These are phyloP conservation scores for Mangifera indica DNA, from an alignment of 345 rosid genomes.

Conservation along the genomic window DNA sequence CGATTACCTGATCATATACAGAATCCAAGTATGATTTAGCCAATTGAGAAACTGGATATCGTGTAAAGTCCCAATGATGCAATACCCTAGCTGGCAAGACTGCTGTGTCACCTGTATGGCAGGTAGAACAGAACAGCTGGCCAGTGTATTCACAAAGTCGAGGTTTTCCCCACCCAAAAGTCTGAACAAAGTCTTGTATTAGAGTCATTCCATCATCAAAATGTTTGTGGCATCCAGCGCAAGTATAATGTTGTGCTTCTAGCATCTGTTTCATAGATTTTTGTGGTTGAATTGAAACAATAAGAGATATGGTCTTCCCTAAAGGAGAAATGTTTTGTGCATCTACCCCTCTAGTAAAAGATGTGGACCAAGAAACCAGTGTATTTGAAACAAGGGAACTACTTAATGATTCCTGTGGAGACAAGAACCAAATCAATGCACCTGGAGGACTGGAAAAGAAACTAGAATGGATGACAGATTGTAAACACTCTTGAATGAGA, in stretches of 20 bases:
- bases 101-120: constrained; percentile 82
- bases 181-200: constrained; percentile 64
- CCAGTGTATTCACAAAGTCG: constrained; percentile 87
- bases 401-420: constrained; percentile 60
- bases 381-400: constrained; percentile 43
- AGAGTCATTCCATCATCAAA: constrained; percentile 77
- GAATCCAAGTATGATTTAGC: constrained; percentile 94
- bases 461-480: constrained; percentile 61
- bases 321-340: constrained; percentile 44
- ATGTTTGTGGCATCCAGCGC: constrained; percentile 90
- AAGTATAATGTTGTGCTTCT: constrained; percentile 82
- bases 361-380: constrained; percentile 32
- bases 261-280: constrained; percentile 71
- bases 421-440: constrained; percentile 71
- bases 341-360: constrained; percentile 29
- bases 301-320: constrained; percentile 84
- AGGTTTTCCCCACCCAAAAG: constrained; percentile 94
- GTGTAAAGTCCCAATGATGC: constrained; percentile 89
- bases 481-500: constrained; percentile 83
- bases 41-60: constrained; percentile 78
- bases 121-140: constrained; percentile 83
- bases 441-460: constrained; percentile 54
- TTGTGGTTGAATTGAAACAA: constrained; percentile 67
- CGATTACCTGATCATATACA: constrained; percentile 80
- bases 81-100: constrained; percentile 87